These are phyloP conservation scores for Trichoderma aggressivum DNA, from an alignment of 2,329 filamentous ascomycete genomes.

Conservation along the genomic window DNA sequence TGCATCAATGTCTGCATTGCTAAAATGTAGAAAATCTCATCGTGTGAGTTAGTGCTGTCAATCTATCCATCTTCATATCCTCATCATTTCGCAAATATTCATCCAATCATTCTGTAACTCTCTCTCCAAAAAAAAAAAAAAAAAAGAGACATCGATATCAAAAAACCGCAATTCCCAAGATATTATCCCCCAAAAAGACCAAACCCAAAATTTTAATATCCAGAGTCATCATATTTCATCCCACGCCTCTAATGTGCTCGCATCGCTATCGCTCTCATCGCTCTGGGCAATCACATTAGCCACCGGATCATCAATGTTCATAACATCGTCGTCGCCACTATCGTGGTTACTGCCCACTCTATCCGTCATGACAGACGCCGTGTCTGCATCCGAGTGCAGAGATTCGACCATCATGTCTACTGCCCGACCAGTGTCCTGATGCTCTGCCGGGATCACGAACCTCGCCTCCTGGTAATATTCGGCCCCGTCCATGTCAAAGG, in stretches of 20 bases:
- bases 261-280: conserved; percentile 14
- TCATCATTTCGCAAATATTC: not conserved
- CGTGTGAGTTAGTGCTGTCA: not conserved
- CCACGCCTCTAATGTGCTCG: not conserved
- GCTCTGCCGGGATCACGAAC: conserved; percentile 32
- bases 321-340: not conserved
- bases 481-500: conserved; percentile 32
- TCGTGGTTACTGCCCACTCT: not conserved
- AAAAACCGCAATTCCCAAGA: not conserved
- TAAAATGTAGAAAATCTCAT: not conserved
- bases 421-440: conserved; percentile 27
- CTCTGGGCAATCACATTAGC: conserved; percentile 17
- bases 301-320: conserved; percentile 4
- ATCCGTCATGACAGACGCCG: not conserved
- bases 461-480: conserved; percentile 38
- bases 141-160: not conserved
- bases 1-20: not conserved
- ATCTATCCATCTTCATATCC: not conserved
- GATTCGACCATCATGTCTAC: conserved; percentile 27
- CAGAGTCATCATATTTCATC: not conserved
- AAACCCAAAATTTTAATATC: not conserved
- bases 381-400: not conserved
- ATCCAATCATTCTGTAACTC: not conserved
- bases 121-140: too few species aligned
- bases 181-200: not conserved